Evolutionary conservation across 106 monocot genomes (phyloP).

Genomic region (Phalaenopsis aphrodite): DNA sequence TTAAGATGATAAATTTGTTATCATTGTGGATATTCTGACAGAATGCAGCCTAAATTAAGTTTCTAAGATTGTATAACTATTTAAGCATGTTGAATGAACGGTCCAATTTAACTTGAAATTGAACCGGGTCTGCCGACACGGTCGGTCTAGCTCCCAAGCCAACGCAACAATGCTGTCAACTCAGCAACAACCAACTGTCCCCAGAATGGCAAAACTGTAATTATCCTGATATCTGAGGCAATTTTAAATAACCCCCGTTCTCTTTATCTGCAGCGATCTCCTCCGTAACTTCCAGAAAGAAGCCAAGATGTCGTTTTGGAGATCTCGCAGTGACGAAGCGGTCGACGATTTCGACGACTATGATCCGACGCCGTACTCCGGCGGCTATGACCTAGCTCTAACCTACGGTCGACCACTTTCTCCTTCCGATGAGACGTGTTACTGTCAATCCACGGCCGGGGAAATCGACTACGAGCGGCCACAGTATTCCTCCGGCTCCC

Average conservation of each 20-base stretch:
- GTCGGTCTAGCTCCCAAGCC: not conserved
- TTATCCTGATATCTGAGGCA: not conserved
- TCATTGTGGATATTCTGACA: too few relatives aligned
- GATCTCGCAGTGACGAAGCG: constrained; percentile 15
- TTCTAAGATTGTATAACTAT: too few relatives aligned
- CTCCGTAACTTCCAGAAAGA: not conserved
- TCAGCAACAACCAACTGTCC: not conserved
- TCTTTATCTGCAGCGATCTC: not conserved
- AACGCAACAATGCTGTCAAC: not conserved
- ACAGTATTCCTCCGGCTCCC: constrained; percentile 45
- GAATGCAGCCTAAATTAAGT: too few relatives aligned
- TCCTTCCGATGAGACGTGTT: constrained; percentile 74
- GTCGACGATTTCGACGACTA: constrained; percentile 72
- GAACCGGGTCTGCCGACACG: too few relatives aligned
- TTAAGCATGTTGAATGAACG: too few relatives aligned
- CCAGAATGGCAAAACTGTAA: not conserved
- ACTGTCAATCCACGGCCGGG: constrained; percentile 24
- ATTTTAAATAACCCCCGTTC: not conserved
- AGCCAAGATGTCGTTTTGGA: constrained; percentile 24
- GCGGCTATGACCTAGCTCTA: constrained; percentile 71
- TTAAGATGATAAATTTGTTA: too few relatives aligned
- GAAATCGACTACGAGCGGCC: constrained; percentile 55
- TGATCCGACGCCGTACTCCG: constrained; percentile 90
- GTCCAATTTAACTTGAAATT: too few relatives aligned
- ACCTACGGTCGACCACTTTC: constrained; percentile 75